phyloP scores from a whole-genome alignment of 164 flowering plant species.

The Magnolia officinalis region DNA sequence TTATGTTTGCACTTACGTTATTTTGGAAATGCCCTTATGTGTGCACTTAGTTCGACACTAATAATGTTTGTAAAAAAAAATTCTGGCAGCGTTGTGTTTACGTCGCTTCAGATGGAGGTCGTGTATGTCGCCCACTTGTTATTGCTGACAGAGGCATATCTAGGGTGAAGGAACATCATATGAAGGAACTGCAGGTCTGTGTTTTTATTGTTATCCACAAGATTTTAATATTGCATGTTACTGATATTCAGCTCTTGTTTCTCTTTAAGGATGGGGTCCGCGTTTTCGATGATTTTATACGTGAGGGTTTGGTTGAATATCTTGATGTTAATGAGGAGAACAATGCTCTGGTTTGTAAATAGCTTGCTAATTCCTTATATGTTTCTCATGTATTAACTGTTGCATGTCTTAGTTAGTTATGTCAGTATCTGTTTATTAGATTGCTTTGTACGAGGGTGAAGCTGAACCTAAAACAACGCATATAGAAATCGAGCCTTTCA shows the following conservation, averaged over 20 bases:
- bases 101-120: constrained; percentile 97
- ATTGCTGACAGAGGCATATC: constrained; percentile 93
- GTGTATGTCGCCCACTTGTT: constrained; percentile 98
- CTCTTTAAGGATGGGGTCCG: constrained; percentile 75
- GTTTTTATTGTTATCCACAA: not conserved
- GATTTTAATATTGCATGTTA: not conserved
- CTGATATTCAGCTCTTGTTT: not conserved
- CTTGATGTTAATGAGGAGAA: constrained; percentile 99
- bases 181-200: constrained; percentile 79
- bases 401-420: not conserved
- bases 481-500: constrained; percentile 96
- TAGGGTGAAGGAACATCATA: constrained; percentile 81
- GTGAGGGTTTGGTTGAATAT: constrained; percentile 88
- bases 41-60: too few relatives aligned
- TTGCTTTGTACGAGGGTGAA: constrained; percentile 85
- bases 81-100: constrained; percentile 73
- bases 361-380: not conserved
- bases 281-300: constrained; percentile 74
- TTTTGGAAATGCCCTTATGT: too few relatives aligned
- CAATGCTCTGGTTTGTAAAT: constrained; percentile 76
- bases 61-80: constrained; percentile 3
- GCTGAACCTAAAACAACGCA: constrained; percentile 74
- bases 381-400: not conserved
- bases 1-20: too few relatives aligned
- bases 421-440: constrained; percentile 29